Evolutionary conservation across 2,329 filamentous ascomycete species (phyloP).

Genomic region (Huntiella bhutanensis): DNA sequence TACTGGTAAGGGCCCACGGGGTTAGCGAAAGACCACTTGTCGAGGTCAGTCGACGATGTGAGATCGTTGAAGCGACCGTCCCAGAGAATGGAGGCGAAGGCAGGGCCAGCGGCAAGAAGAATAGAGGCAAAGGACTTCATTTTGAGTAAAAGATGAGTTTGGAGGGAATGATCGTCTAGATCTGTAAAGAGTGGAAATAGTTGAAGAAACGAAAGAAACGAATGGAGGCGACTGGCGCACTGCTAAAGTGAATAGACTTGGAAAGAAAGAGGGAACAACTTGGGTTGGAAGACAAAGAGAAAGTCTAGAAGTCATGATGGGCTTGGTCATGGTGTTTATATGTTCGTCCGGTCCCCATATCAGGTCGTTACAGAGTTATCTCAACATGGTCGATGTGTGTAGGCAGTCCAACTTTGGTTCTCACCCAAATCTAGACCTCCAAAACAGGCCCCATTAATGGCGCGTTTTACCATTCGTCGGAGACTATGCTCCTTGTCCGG

Average conservation of each 20-base stretch:
- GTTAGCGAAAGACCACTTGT: constrained; percentile 47
- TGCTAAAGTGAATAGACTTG: constrained; percentile 1
- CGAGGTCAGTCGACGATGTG: constrained; percentile 31
- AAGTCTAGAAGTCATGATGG: background rate
- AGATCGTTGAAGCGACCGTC: constrained; percentile 48
- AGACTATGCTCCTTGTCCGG: too few species aligned
- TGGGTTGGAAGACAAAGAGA: constrained; percentile 1
- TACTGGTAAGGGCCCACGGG: constrained; percentile 54
- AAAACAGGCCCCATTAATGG: too few species aligned
- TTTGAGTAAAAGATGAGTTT: constrained; percentile 5
- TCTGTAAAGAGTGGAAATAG: constrained; percentile 9
- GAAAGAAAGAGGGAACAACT: constrained; percentile 2
- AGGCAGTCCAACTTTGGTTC: too few species aligned
- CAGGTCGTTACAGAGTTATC: too few species aligned
- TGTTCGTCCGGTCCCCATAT: too few species aligned
- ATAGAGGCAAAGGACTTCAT: constrained; percentile 10
- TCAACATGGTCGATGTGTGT: too few species aligned
- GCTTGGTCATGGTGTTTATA: too few species aligned
- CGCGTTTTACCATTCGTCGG: too few species aligned
- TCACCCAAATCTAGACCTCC: too few species aligned
- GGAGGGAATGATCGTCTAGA: constrained; percentile 9
- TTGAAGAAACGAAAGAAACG: constrained; percentile 9
- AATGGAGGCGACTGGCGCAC: constrained; percentile 8
- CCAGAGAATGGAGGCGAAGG: constrained; percentile 28
- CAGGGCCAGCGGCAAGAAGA: constrained; percentile 7